phyloP scores from a whole-genome alignment of 2,329 filamentous ascomycete species.

The Hysterium pulicare region DNA sequence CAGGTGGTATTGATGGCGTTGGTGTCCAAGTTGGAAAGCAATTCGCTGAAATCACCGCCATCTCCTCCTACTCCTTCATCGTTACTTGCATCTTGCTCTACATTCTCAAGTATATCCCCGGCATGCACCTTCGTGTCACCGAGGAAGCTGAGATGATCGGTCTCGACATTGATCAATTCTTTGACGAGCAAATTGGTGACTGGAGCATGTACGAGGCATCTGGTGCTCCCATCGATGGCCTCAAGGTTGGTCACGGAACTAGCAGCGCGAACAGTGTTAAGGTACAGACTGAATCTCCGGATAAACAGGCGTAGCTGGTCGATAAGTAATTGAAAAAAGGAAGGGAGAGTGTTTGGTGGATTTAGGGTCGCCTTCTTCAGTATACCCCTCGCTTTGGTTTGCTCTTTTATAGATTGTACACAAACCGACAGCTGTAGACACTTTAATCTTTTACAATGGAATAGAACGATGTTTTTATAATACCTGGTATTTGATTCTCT shows the following conservation, averaged over 20 bases:
- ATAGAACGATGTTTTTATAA: too few relatives aligned
- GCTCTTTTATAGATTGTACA: too few relatives aligned
- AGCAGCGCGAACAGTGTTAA: conserved; percentile 20
- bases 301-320: conserved; percentile 5
- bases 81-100: conserved; percentile 52
- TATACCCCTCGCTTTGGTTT: too few relatives aligned
- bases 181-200: conserved; percentile 56
- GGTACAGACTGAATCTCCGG: conserved; percentile 4
- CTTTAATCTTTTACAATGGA: too few relatives aligned
- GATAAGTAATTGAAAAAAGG: background rate
- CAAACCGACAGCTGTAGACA: too few relatives aligned
- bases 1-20: conserved; percentile 53
- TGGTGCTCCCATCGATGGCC: conserved; percentile 12
- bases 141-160: conserved; percentile 56
- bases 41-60: conserved; percentile 54
- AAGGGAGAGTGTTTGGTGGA: background rate
- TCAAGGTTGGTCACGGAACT: conserved; percentile 15
- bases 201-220: conserved; percentile 38
- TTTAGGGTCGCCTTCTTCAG: too few relatives aligned
- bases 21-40: conserved; percentile 56
- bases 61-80: conserved; percentile 52
- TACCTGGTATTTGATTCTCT: too few relatives aligned
- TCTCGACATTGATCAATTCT: conserved; percentile 54
- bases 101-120: conserved; percentile 53
- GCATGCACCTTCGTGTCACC: conserved; percentile 52